Conservation (phyloP, 371 early-diverging fungal genomes). For the Mucor indicus region DNA sequence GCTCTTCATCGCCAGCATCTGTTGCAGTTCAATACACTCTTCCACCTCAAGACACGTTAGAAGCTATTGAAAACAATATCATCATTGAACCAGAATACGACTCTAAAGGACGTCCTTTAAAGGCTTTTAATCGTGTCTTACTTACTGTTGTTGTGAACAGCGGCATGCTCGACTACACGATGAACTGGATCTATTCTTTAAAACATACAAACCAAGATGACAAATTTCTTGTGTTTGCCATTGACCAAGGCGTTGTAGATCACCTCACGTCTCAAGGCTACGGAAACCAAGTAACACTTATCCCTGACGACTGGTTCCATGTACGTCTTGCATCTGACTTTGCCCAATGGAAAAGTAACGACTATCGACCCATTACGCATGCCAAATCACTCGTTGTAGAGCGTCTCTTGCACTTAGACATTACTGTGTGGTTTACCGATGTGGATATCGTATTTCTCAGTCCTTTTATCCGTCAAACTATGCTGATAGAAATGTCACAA, state of each 20-base stretch:
- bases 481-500: slow-evolving; percentile 4
- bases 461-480: slow-evolving; percentile 1
- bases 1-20: too few relatives aligned
- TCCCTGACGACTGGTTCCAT: slow-evolving; percentile 38
- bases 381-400: slow-evolving; percentile 39
- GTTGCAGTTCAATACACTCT: too few relatives aligned
- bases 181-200: slow-evolving; percentile 44
- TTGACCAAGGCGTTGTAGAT: slow-evolving; percentile 30
- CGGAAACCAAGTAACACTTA: slow-evolving; percentile 26
- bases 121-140: too few relatives aligned
- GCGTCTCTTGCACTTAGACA: slow-evolving; percentile 27
- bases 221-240: slow-evolving; percentile 31
- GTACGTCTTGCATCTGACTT: slow-evolving; percentile 24
- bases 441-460: slow-evolving; percentile 18
- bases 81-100: too few relatives aligned
- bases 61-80: too few relatives aligned
- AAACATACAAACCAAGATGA: slow-evolving; percentile 13
- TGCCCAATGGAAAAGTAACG: slow-evolving; percentile 23
- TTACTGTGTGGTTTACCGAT: slow-evolving; percentile 23
- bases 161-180: slow-evolving; percentile 35
- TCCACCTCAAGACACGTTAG: too few relatives aligned
- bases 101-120: too few relatives aligned
- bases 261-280: slow-evolving; percentile 21
- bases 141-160: slow-evolving; percentile 34
- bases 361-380: slow-evolving; percentile 38